Base-by-base conservation (phyloP, 192 early-diverging fungal genomes). In the Geosiphon pyriformis region DNA sequence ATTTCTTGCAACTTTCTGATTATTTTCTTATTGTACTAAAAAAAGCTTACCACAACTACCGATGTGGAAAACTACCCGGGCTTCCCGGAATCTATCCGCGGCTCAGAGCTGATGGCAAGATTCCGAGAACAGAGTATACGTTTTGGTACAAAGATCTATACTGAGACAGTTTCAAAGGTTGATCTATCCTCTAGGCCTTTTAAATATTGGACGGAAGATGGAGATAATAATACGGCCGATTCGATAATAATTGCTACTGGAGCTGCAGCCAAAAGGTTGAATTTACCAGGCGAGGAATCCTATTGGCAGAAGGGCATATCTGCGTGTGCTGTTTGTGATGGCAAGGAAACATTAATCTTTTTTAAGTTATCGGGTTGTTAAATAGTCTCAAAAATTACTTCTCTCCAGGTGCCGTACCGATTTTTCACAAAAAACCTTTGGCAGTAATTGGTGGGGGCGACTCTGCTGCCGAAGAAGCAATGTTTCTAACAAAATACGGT, bases 261-360 rank as follows among this genome's bases (percentile, higher is more conserved):
- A 64, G 95, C 96, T 18, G 95, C 94, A n/a, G 96, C 96, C 59
- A 95, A 92, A 81, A 83, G 96, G 58, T 82, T 94, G 77, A 20
- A 82, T 74, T 90, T 97, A 61, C 81, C 84, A 33, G 95, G 95
- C 61, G 95, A 97, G 72, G 95, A 95, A 49, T 78, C 63, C 20
- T 95, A 91, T 83, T 97, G 96, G 96, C 94, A 98, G 77, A 88
- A 88, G n/a, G 96, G 96, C 68, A 99, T 99, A 78, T 94, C 92
- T 60, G 96, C 96, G 4, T 99, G 96, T 70, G 96, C 96, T 56
- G 96, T 99, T 49, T 99, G 96, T 79, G 96, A 99, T 75, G 96
- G 61, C 51, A 51, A 2, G 17, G 48, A 51, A n/a, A 25, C 1
- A 29, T 51, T 52, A 50, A 50, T 49, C 18, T n/a, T 55, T 26